Evolutionary conservation across 257 asterid genomes (phyloP), one percentile per base, ranked within the genome.

Genomic region (Cinchona pubescens): DNA sequence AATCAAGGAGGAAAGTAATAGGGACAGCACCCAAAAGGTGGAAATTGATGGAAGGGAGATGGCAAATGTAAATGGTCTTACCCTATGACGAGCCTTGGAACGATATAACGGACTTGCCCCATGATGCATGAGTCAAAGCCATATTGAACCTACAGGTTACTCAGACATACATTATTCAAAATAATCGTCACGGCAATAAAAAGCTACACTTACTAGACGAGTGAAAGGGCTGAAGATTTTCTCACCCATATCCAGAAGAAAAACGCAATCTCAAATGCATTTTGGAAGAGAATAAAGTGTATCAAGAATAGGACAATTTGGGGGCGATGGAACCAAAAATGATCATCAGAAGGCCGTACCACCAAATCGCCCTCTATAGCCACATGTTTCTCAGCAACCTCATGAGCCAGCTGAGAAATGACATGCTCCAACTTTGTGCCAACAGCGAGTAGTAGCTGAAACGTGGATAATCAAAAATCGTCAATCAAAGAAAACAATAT

Each of bases 231-330:
- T 21, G 35, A 58, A 73, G 42, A 60, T 34, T 32, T 29, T 34
- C 85, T 82, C 79, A 92, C 99, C 98, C 84, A 88, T 81, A 95
- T 95, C 99, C 99, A 91, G 87, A 95, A 95, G 95, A 95, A 95
- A 76, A 91, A 95, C 51, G 98, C 99, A 14, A 95, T 91, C 89
- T 95, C 99, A 2, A 95, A 95, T 40, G 99, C 97, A 75, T 95
- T 95, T 88, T 95, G 99, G 85, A 95, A 95, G 80, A 95, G 96
- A 73, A 92, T 92, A 45, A 95, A 91, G 77, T 95, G 99, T 77
- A 95, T 90, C 88, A 95, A 82, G 87, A 85, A 65, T 3, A 95
- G 93, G 79, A 95, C 90, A 69, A 95, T 72, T 53, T 81, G 83
- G 45, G 98, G 99, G 15, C 94, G 89, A 34, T 75, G 84, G 85